Percentiles rank a stretch among this genome's conserved stretches.
These are phyloP conservation scores for Exsudoporus floridanus DNA, from an alignment of 1,284 basidiomycete genomes.

Conservation along the genomic window DNA sequence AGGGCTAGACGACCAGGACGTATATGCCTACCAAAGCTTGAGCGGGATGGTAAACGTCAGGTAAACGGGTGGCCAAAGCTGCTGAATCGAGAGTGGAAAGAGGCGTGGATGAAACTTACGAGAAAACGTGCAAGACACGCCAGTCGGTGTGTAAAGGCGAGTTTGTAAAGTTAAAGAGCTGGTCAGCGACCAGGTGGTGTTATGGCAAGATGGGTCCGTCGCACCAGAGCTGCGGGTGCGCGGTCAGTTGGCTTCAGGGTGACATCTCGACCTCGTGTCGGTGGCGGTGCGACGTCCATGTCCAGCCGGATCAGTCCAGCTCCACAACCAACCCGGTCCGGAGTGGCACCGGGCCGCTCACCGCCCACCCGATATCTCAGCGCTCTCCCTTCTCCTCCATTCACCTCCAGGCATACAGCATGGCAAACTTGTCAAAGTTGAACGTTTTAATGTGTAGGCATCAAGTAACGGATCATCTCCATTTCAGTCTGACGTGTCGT, in stretches of 20 bases:
- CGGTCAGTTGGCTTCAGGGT: conserved; percentile 15
- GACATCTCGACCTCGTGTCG: conserved; percentile 33
- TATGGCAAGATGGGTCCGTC: conserved; percentile 3
- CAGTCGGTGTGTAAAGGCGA: conserved; percentile 15
- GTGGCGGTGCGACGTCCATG: conserved; percentile 25
- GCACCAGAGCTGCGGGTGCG: conserved; percentile 13
- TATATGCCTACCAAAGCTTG: conserved; percentile 26
- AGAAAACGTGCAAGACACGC: conserved; percentile 39
- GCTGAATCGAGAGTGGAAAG: conserved; percentile 32
- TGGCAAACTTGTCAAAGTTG: conserved; percentile 48
- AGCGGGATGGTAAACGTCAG: conserved; percentile 40
- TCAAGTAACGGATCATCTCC: background rate
- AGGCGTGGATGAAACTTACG: conserved; percentile 28
- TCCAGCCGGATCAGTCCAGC: conserved; percentile 9
- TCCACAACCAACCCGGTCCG: conserved; percentile 1
- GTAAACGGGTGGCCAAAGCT: conserved; percentile 38
- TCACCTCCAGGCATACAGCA: conserved; percentile 21
- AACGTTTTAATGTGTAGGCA: conserved; percentile 75
- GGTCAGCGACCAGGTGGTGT: conserved; percentile 9
- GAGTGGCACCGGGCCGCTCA: conserved; percentile 14
- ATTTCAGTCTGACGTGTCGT: conserved; percentile 1
- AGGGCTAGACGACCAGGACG: conserved; percentile 25
- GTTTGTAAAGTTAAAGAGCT: conserved; percentile 10
- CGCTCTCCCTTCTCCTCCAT: background rate
- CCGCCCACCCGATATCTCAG: too few species aligned